A percentile compares a stretch with the other conserved stretches of the same genome.
phyloP scores from a whole-genome alignment of 2,329 filamentous ascomycete species.

The Hypoxylon sp. region DNA sequence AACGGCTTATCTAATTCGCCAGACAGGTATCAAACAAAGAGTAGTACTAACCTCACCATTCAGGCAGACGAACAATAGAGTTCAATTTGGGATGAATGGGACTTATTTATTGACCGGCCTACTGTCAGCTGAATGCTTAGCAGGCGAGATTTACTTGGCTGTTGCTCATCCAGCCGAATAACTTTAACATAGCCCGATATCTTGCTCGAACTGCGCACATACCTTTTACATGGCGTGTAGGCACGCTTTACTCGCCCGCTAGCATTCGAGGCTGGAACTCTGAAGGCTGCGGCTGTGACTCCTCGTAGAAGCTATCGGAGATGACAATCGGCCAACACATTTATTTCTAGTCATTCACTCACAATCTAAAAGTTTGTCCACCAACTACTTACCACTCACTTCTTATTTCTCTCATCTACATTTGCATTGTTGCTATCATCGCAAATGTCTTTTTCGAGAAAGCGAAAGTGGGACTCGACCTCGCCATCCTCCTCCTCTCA shows the following conservation, averaged over 20 bases:
- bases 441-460: background rate
- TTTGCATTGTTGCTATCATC: background rate
- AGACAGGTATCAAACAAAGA: constrained; percentile 11
- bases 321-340: background rate
- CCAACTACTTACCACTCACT: background rate
- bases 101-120: background rate
- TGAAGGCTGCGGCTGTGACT: background rate
- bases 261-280: background rate
- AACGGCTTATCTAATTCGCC: constrained; percentile 6
- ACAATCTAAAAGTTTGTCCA: background rate
- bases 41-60: background rate
- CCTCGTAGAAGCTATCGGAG: background rate
- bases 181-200: background rate
- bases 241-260: background rate
- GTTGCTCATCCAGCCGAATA: background rate
- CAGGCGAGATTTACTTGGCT: background rate
- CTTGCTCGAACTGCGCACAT: background rate
- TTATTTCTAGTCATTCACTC: background rate
- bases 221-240: background rate
- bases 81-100: background rate
- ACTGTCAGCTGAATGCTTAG: background rate
- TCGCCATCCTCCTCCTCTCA: background rate
- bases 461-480: background rate
- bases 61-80: constrained; percentile 2
- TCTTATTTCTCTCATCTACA: background rate